phyloP scores from a whole-genome alignment of 805 yeast genomes.

The Ogataea nakhonphanomensis region DNA sequence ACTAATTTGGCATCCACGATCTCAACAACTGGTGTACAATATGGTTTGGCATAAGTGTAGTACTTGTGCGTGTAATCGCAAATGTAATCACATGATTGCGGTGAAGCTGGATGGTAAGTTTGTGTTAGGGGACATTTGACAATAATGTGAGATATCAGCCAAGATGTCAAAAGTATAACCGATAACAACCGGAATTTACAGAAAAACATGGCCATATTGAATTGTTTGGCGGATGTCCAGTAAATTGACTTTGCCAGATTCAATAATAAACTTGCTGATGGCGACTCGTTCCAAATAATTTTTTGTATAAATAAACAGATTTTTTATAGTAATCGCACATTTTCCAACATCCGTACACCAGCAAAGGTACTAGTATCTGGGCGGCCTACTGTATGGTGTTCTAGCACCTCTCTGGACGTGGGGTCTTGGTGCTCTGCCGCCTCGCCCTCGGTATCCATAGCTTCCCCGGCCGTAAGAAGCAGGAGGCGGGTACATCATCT shows the following conservation, averaged over 20 bases:
- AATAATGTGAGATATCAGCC: constrained; percentile 19
- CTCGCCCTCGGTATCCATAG: constrained; percentile 8
- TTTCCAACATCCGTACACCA: constrained; percentile 7
- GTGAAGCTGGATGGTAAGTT: constrained; percentile 11
- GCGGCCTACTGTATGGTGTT: constrained; percentile 4
- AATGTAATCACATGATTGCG: constrained; percentile 15
- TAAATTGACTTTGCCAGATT: not conserved
- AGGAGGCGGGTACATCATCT: constrained; percentile 21
- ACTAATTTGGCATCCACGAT: constrained; percentile 13
- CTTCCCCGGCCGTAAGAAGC: constrained; percentile 11
- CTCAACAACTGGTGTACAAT: constrained; percentile 13
- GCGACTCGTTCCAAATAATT: constrained; percentile 9
- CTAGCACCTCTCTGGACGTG: constrained; percentile 3
- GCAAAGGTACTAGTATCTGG: constrained; percentile 3
- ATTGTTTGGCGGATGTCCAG: not conserved
- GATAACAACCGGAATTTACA: constrained; percentile 17
- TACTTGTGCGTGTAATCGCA: constrained; percentile 24
- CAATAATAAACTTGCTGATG: constrained; percentile 6
- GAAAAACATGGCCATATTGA: constrained; percentile 13
- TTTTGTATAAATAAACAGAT: constrained; percentile 2
- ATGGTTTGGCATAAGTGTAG: constrained; percentile 21
- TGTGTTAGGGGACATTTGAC: constrained; percentile 25
- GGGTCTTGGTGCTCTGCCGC: constrained; percentile 12
- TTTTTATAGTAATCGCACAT: not conserved
- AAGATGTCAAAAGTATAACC: constrained; percentile 15